Evolutionary conservation across 345 rosid genomes (phyloP).

Genomic region (Conringia planisiliqua): DNA sequence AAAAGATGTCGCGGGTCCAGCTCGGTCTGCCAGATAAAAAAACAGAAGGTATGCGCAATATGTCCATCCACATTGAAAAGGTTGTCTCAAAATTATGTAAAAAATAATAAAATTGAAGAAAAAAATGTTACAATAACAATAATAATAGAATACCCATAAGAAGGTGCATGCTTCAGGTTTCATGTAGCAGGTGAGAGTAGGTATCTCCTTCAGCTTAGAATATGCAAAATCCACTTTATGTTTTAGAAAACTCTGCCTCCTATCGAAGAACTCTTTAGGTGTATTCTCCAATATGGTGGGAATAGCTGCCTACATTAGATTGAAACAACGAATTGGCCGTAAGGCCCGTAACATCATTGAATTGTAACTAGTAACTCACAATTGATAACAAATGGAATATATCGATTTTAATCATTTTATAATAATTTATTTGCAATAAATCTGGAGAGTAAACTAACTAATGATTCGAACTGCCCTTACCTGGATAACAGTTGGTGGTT

Average conservation of each 20-base stretch:
- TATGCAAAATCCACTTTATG: constrained; percentile 40
- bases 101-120: not conserved
- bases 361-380: not conserved
- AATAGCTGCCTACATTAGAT: constrained; percentile 48
- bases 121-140: not conserved
- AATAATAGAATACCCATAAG: constrained; percentile 47
- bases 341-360: no score
- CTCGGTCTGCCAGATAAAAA: not conserved
- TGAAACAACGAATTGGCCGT: not conserved
- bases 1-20: not conserved
- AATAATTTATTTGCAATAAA: not conserved
- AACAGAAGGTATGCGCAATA: not conserved
- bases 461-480: not conserved
- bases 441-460: not conserved
- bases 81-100: not conserved
- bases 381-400: not conserved
- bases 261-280: constrained; percentile 49
- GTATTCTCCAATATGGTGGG: constrained; percentile 59
- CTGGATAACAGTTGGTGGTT: constrained; percentile 51
- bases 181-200: constrained; percentile 46
- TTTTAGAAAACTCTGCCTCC: constrained; percentile 33
- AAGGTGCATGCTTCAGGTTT: constrained; percentile 67
- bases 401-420: not conserved
- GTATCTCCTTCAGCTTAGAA: constrained; percentile 44
- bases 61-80: not conserved